Evolutionary conservation across 257 asterid genomes (phyloP), one percentile per base, ranked within the genome.

Genomic region (Petrea volubilis): DNA sequence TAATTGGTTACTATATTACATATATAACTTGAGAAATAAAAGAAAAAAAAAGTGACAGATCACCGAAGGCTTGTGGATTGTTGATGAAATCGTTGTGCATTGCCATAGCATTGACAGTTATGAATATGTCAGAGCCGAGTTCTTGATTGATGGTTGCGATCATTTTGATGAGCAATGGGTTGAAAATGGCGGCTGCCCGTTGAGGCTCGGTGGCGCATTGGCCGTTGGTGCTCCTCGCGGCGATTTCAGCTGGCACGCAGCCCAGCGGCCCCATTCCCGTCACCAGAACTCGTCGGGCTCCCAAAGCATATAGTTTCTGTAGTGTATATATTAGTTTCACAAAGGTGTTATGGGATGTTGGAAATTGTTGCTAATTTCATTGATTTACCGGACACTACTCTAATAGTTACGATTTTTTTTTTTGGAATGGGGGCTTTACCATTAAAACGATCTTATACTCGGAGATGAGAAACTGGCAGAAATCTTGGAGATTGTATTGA

Each of bases 231-330:
- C 93, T 69, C 60, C 91, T 65, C 7, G 17, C 0, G 1, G 96
- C 96, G 3, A 76, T 68, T 67, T 71, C 79, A 0, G 82, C 81
- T 10, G 96, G 96, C n/a, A 78, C 89, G 41, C 96, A 89, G 2
- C 96, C 96, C 3, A 89, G 18, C 7, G 96, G 93, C 12, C 93
- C 96, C 0, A 79, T 70, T 60, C 93, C 93, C 0, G 91, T 86
- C 29, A 89, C 93, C 38, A 89, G 76, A 15, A 89, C 89, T 41
- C 96, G 67, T 33, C 93, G 69, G 3, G 86, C 89, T 33, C 88
- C 91, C 70, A 86, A 59, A 0, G 68, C 79, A 60, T 83, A 75
- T 0, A 86, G 71, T 3, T 74, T 74, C 93, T 88, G 80, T 7
- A 17, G 6, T 21, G n/a, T n/a, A n/a, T n/a, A n/a, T n/a, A n/a